Percentiles rank a stretch among this genome's conserved stretches.
Evolutionary conservation across 495 filamentous ascomycete species (phyloP).

Genomic region (Schizothecium vesticola): DNA sequence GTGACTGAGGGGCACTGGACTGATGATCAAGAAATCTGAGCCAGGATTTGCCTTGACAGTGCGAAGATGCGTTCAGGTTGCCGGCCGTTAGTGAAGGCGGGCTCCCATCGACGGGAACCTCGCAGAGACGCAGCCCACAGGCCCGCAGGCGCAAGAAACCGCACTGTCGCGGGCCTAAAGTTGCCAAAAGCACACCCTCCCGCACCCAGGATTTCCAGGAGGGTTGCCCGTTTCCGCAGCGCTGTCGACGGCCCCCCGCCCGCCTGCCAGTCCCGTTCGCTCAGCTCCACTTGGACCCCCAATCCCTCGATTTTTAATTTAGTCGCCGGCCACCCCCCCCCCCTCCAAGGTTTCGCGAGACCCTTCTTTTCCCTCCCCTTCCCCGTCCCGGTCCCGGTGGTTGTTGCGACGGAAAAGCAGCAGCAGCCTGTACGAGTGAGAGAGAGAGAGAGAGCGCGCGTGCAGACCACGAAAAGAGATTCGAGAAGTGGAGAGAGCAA

Average conservation of each 20-base stretch:
- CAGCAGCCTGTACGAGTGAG: conserved; percentile 12
- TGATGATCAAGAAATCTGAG: background rate
- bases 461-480: background rate
- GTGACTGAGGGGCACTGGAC: background rate
- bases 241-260: background rate
- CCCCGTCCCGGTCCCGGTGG: background rate
- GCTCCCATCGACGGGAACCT: background rate
- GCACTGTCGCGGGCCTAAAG: background rate
- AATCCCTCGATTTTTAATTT: conserved; percentile 20
- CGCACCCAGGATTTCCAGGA: background rate
- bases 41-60: conserved; percentile 9
- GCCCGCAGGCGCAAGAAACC: background rate
- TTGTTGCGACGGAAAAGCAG: conserved; percentile 14
- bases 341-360: conserved; percentile 10
- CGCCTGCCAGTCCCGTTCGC: background rate
- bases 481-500: conserved; percentile 7
- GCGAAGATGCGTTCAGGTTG: background rate
- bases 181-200: conserved; percentile 6
- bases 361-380: conserved; percentile 10
- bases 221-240: conserved; percentile 1
- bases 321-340: conserved; percentile 14
- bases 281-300: conserved; percentile 17
- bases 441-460: conserved; percentile 1
- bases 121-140: background rate
- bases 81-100: background rate